Evolutionary conservation across 805 yeast genomes (phyloP), one percentile per base, ranked within the genome.

Genomic region (Ogataea neopini): DNA sequence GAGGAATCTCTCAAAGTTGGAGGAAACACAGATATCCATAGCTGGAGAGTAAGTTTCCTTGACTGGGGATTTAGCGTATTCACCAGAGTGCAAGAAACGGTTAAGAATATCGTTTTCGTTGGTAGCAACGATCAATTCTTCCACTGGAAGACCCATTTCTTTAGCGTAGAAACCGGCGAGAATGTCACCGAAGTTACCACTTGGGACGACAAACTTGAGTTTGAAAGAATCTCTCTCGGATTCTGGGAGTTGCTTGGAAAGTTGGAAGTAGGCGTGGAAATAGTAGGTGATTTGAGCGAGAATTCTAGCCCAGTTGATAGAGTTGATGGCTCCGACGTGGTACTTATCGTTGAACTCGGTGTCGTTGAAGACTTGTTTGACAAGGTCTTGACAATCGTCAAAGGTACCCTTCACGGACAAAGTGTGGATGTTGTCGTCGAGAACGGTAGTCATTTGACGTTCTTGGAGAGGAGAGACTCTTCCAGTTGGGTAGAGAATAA

Each of bases 291-390:
- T 92, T 74, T 94, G 99, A 35, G 99, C 97, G 60, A 94, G 78
- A 58, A 94, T 94, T 72, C 99, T 84, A 7, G 99, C 98, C 99
- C 99, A 94, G 77, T 94, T 94, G 68, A 94, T 94, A 40, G 98
- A 91, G 73, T 94, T 94, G 52, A 94, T 96, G 14, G 99, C 99
- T 59, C 98, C 99, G 49, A 94, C 86, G 63, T 91, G 97, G 72
- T 91, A 87, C 67, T 83, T 85, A 55, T 77, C 79, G 71, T 94
- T 94, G 76, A 94, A 94, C 54, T 85, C 89, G 44, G 67, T 72
- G 67, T 94, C 99, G 51, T 92, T 94, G 68, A 94, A 94, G 52
- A 92, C 83, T 62, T 85, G 86, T 72, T 94, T 94, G 53, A 94
- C 98, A 48, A 91, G 81, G 62, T 89, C 97, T 74, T 94, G 99